These are phyloP conservation scores for Phycomyces nitens DNA, from an alignment of 192 early-diverging fungal species.

Conservation along the genomic window DNA sequence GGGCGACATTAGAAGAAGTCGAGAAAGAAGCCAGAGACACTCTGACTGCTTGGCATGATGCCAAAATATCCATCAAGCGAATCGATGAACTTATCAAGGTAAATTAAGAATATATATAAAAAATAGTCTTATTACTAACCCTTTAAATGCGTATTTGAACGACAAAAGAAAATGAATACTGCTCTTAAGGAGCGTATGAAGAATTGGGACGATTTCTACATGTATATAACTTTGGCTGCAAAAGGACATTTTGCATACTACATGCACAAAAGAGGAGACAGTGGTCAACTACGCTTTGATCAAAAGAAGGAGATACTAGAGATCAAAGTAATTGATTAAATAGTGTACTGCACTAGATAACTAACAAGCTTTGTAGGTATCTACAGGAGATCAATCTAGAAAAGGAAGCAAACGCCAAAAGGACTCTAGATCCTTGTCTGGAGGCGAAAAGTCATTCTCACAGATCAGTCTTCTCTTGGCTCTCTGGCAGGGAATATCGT, in stretches of 20 bases:
- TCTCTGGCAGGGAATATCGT: conserved; percentile 90
- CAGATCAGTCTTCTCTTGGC: conserved; percentile 91
- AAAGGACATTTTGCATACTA: conserved; percentile 69
- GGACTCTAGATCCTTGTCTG: conserved; percentile 89
- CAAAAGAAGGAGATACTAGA: conserved; percentile 59
- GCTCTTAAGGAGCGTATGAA: conserved; percentile 57
- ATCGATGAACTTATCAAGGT: conserved; percentile 50
- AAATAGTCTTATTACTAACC: background rate
- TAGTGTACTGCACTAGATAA: no score
- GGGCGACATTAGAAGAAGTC: conserved; percentile 58
- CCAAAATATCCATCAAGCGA: conserved; percentile 48
- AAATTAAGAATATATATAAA: background rate
- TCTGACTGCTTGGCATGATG: conserved; percentile 50
- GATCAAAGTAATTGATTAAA: conserved; percentile 49
- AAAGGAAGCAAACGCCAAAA: conserved; percentile 55
- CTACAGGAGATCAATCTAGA: conserved; percentile 39
- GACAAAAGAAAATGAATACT: conserved; percentile 42
- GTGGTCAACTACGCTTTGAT: conserved; percentile 74
- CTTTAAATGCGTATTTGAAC: background rate
- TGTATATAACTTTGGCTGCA: conserved; percentile 72
- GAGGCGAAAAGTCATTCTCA: conserved; percentile 96
- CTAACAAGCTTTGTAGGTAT: conserved; percentile 29
- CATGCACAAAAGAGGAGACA: conserved; percentile 78
- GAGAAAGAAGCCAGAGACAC: conserved; percentile 49
- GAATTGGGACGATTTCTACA: conserved; percentile 66